These are phyloP conservation scores for Trypanosoma conorhini DNA, from an alignment of 208 protist genomes.

Conservation along the genomic window DNA sequence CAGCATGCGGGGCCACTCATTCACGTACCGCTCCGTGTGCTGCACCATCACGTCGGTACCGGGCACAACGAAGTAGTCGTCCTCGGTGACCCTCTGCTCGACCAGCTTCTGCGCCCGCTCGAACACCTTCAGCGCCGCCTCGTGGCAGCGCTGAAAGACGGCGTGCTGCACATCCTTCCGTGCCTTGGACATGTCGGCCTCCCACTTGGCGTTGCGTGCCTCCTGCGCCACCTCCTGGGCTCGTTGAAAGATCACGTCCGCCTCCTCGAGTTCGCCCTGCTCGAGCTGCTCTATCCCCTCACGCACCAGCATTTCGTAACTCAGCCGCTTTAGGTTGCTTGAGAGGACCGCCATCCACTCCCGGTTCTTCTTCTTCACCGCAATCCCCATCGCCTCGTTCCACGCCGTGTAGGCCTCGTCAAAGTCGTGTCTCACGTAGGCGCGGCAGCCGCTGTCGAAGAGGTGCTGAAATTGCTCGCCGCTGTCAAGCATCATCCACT, in stretches of 20 bases:
- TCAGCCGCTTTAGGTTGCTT: slow-evolving; percentile 89
- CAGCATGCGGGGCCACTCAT: slow-evolving; percentile 83
- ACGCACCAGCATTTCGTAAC: slow-evolving; percentile 87
- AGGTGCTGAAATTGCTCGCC: slow-evolving; percentile 75
- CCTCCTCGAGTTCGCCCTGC: slow-evolving; percentile 70
- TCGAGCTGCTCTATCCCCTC: slow-evolving; percentile 76
- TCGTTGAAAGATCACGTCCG: slow-evolving; percentile 60
- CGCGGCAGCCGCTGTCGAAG: slow-evolving; percentile 83
- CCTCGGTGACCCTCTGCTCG: slow-evolving; percentile 46
- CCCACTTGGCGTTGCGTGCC: slow-evolving; percentile 87
- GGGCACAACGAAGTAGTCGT: slow-evolving; percentile 79
- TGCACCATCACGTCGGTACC: slow-evolving; percentile 69
- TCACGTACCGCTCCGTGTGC: slow-evolving; percentile 76
- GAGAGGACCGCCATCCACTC: slow-evolving; percentile 91
- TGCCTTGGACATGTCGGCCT: slow-evolving; percentile 71
- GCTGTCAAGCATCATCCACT: slow-evolving; percentile 39
- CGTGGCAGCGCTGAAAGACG: slow-evolving; percentile 85
- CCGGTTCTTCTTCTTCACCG: slow-evolving; percentile 75
- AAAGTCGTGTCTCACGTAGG: slow-evolving; percentile 71
- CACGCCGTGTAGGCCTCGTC: slow-evolving; percentile 89
- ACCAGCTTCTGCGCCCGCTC: slow-evolving; percentile 45
- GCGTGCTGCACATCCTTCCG: slow-evolving; percentile 78
- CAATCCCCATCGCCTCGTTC: slow-evolving; percentile 87
- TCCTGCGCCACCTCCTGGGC: slow-evolving; percentile 79
- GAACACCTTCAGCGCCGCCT: slow-evolving; percentile 80